Evolutionary conservation across 257 asterid species (phyloP).

Genomic region (Solanum neorickii): DNA sequence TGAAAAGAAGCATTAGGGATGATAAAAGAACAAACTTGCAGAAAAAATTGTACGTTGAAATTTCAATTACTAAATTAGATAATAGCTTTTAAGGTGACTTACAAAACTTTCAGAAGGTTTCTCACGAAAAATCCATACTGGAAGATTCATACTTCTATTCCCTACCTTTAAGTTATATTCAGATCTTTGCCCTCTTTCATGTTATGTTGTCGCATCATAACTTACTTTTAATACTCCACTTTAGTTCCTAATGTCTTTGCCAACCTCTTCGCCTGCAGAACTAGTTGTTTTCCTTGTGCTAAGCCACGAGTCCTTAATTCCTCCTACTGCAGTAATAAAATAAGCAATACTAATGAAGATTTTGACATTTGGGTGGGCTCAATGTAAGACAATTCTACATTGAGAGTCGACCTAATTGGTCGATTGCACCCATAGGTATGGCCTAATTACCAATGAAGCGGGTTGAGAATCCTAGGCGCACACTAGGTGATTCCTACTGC

Average conservation of each 20-base stretch:
- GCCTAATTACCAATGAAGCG: neutral
- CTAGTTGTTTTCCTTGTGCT: neutral
- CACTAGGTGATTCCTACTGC: neutral
- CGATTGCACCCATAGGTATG: neutral
- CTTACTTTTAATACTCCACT: neutral
- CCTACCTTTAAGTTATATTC: neutral
- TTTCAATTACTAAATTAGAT: neutral
- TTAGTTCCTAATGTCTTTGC: neutral
- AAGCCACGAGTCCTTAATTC: neutral
- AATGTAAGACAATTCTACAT: neutral
- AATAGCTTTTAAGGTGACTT: neutral
- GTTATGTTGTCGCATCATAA: neutral
- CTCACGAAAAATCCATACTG: neutral
- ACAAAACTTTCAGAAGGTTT: neutral
- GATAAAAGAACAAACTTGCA: neutral
- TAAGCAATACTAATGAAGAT: neutral
- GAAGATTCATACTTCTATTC: neutral
- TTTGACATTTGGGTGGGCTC: neutral
- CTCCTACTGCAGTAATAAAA: neutral
- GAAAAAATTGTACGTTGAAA: neutral
- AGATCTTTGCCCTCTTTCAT: neutral
- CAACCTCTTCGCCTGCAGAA: neutral
- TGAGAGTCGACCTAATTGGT: neutral
- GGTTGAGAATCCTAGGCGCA: neutral
- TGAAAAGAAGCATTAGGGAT: neutral